Evolutionary conservation across 495 filamentous ascomycete genomes (phyloP), one percentile per base, ranked within the genome.

Genomic region (Aspergillus baeticus): DNA sequence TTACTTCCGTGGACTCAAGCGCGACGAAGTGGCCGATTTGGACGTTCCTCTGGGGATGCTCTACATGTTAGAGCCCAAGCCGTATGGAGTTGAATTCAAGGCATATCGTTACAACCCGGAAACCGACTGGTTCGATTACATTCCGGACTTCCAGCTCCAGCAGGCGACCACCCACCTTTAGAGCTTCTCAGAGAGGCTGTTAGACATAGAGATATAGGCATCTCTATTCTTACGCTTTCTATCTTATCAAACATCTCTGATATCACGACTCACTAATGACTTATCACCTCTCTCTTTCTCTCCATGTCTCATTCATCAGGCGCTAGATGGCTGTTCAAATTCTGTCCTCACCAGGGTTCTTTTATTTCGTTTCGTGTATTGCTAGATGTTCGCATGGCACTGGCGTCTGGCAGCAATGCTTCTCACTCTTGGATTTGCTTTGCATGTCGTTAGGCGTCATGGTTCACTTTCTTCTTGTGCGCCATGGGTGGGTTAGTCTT

Each of bases 81-180:
- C 94, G 3, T 98, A 98, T 63, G 94, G 94, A 0, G 92, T 96
- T 54, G 94, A 95, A 44, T 97, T 97, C 70, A 91, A 91, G 67
- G 93, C 92, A 0, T 98, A 96, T 74, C 80, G 82, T 45, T 97
- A 96, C 74, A 90, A 97, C 64, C 76, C 86, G 34, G 74, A 77
- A 18, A 81, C 63, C 18, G 85, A 87, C 47, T 90, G 85, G 84
- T 98, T 98, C 62, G 85, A 96, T 55, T 81, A 90, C 61, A 71
- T 90, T 33, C 89, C 87, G 5, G 76, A 90, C 52, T 96, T 90
- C 68, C 80, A 88, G 70, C 77, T 92, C 36, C 75, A 77, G 55
- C 80, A 78, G 64, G 81, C 86, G 29, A 67, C 48, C 17, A 42
- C 54, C 14, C 46, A 63, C 26, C 52, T 59, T 45, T 62, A 57